Conservation (phyloP, 202 grass and related monocot species). For the Hordeum pubiflorum region DNA sequence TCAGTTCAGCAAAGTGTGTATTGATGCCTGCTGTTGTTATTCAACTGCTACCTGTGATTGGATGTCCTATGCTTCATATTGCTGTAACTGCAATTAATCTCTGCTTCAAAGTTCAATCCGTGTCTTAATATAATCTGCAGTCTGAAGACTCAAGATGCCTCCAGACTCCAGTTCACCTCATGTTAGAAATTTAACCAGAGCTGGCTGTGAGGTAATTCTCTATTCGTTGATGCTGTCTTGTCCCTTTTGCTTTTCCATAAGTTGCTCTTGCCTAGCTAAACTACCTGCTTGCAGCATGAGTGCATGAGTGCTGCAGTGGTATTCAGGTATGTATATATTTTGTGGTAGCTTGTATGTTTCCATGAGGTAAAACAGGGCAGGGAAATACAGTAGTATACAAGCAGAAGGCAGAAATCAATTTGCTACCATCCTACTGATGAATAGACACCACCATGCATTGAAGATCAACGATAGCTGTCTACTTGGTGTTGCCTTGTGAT, state of each 20-base stretch:
- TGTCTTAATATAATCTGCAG: background rate
- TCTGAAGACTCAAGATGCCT: slow-evolving; percentile 8
- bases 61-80: slow-evolving; percentile 10
- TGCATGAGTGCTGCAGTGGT: background rate
- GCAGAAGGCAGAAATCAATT: background rate
- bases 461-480: background rate
- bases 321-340: background rate
- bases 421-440: background rate
- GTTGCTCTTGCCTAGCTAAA: background rate
- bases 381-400: background rate
- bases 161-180: background rate
- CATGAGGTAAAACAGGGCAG: background rate
- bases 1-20: background rate
- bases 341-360: background rate
- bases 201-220: background rate
- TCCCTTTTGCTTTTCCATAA: background rate
- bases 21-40: slow-evolving; percentile 1
- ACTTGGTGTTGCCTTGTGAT: background rate
- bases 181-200: background rate
- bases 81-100: slow-evolving; percentile 3
- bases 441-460: background rate
- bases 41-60: background rate
- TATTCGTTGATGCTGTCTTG: background rate
- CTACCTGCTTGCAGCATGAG: background rate
- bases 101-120: slow-evolving; percentile 8